These are phyloP conservation scores for Neolentinus lepideus DNA, from an alignment of 1,284 basidiomycete genomes.

Conservation along the genomic window DNA sequence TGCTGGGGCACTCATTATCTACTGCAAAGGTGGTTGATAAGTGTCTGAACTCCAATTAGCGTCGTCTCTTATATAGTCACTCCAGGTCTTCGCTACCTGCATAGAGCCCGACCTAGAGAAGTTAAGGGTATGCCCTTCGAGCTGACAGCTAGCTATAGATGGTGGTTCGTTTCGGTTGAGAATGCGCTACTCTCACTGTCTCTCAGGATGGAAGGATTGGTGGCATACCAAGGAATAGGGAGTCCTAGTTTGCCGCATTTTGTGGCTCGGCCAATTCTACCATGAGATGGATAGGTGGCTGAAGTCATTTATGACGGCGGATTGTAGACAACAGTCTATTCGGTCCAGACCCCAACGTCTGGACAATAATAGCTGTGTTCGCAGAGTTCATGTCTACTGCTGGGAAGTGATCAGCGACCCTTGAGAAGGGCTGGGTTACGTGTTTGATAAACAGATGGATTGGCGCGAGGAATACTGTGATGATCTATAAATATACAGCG, in stretches of 20 bases:
- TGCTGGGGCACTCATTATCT: no score
- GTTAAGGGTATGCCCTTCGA: not conserved
- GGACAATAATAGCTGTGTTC: no score
- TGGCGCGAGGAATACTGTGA: no score
- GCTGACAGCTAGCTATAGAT: not conserved
- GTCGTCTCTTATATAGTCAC: not conserved
- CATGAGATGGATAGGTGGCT: not conserved
- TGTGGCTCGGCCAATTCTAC: no score
- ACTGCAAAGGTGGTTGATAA: not conserved
- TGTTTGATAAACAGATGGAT: no score
- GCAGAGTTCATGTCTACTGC: no score
- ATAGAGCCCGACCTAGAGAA: not conserved
- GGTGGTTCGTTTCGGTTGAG: not conserved
- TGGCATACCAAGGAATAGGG: not conserved
- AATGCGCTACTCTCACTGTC: not conserved
- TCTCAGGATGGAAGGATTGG: not conserved
- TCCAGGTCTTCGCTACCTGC: not conserved
- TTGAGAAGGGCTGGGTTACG: no score
- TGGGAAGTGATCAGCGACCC: no score
- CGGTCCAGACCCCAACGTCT: not conserved
- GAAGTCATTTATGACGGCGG: not conserved
- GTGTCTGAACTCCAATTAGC: not conserved
- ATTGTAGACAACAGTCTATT: not conserved
- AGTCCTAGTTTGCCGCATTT: no score
- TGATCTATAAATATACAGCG: no score